Base-by-base conservation (phyloP, 441 rosid genomes). In the Kokia cookei region DNA sequence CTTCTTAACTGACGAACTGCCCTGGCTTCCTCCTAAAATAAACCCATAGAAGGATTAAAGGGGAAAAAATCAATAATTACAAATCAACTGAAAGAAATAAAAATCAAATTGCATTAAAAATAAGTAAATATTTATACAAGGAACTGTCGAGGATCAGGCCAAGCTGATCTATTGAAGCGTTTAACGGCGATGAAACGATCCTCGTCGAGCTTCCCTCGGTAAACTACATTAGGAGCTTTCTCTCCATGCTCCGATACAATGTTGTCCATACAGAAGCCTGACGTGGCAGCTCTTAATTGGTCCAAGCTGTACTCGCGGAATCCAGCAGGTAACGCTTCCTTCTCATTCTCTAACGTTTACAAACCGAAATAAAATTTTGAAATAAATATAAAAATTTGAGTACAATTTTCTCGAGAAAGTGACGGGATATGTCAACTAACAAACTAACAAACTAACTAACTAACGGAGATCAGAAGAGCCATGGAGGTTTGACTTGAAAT, bases 101-200 rank as follows among this genome's bases (percentile, higher is more conserved):
- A 75, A 76, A 4, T 73, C 68, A 72, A 76, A 75, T 73, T 19
- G 14, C 7, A 72, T 50, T 27, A 13, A 55, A 48, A 24, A 2
- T 15, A 9, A 3, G 1, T 40, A 72, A 3, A 50, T 14, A 5
- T 50, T 5, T 50, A 40, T 65, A 90, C 98, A 45, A 94, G 92
- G 79, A 94, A 94, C 73, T 94, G 98, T 78, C 98, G 92, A 79
- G 98, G 76, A 75, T 92, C 97, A 10, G 98, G 96, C 98, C 98
- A 94, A 73, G 98, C 97, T 59, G 88, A 85, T 83, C 90, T 87
- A 70, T 89, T 88, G 73, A 94, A 94, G 42, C 97, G 96, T 76
- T 94, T 94, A 60, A 94, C 82, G 14, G 98, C 95, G 71, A 94
- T 80, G 83, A 82, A 89, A 5, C 84, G 85, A 73, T 85, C 92